These are phyloP conservation scores for Tuber umbilicatum DNA, from an alignment of 495 filamentous ascomycete genomes.

Conservation along the genomic window DNA sequence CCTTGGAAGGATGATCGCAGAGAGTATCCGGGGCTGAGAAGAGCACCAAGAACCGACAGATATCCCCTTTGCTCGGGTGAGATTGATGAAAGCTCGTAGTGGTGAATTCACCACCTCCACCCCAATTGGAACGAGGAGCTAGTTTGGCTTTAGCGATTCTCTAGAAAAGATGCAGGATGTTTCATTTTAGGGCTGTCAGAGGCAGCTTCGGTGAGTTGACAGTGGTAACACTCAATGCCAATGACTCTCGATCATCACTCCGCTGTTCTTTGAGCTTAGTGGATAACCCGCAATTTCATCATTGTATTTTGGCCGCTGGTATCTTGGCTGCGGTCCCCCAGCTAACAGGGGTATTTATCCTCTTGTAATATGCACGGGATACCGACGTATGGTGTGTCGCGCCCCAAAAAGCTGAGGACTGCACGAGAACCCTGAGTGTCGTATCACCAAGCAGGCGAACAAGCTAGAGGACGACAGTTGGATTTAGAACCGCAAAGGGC, in stretches of 20 bases:
- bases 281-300: not conserved
- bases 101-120: not conserved
- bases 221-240: not conserved
- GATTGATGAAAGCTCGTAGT: not conserved
- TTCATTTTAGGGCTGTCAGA: not conserved
- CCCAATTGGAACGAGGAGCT: not conserved
- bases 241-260: not conserved
- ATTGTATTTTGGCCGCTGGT: not conserved
- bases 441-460: not conserved
- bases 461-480: not conserved
- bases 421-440: not conserved
- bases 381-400: not conserved
- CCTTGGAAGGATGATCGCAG: not conserved
- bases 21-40: not conserved
- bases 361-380: not conserved
- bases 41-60: not conserved
- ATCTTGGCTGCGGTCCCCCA: not conserved
- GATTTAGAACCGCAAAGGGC: conserved; percentile 2
- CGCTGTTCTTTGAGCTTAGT: not conserved
- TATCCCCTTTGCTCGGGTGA: not conserved
- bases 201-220: not conserved
- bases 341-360: conserved; percentile 1
- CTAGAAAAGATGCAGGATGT: not conserved
- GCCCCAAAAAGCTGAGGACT: not conserved
- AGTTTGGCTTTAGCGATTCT: not conserved